Evolutionary conservation across 495 filamentous ascomycete genomes (phyloP).

Genomic region (Sordaria brevicollis): DNA sequence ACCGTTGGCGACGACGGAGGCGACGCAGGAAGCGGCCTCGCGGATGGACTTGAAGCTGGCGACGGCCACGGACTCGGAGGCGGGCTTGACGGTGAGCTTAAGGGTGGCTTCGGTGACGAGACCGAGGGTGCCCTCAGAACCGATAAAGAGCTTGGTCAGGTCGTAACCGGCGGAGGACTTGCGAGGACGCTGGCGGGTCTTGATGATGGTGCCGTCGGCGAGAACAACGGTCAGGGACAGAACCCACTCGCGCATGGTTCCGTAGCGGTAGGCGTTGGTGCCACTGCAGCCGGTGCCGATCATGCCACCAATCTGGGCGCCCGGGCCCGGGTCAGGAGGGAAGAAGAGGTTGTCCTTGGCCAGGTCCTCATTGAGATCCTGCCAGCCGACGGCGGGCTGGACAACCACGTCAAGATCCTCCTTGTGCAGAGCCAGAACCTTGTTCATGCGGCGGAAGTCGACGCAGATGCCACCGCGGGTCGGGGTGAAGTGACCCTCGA

Average conservation of each 20-base stretch:
- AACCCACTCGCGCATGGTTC: constrained; percentile 96
- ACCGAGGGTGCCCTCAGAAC: constrained; percentile 69
- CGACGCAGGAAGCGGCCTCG: constrained; percentile 72
- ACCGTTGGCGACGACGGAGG: constrained; percentile 66
- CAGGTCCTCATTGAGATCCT: constrained; percentile 63
- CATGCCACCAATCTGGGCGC: constrained; percentile 92
- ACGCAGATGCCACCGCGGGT: constrained; percentile 67
- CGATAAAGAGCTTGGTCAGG: constrained; percentile 70
- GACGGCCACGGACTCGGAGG: constrained; percentile 72
- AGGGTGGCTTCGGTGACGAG: constrained; percentile 69
- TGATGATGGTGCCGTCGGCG: constrained; percentile 85
- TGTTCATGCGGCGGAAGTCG: constrained; percentile 67
- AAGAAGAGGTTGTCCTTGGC: constrained; percentile 63
- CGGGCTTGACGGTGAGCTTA: constrained; percentile 72
- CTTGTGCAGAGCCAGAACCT: constrained; percentile 58
- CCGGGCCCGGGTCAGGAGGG: constrained; percentile 72
- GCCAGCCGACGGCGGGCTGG: constrained; percentile 75
- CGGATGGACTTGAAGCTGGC: constrained; percentile 69
- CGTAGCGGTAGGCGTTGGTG: constrained; percentile 88
- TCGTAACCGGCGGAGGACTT: constrained; percentile 86
- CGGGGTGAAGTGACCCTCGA: constrained; percentile 74
- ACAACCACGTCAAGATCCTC: constrained; percentile 74
- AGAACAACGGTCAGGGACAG: constrained; percentile 82
- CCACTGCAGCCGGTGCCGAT: constrained; percentile 88
- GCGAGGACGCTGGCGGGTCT: constrained; percentile 64